These are phyloP conservation scores for Pyrenula massariospora DNA, from an alignment of 495 filamentous ascomycete genomes.

Conservation along the genomic window DNA sequence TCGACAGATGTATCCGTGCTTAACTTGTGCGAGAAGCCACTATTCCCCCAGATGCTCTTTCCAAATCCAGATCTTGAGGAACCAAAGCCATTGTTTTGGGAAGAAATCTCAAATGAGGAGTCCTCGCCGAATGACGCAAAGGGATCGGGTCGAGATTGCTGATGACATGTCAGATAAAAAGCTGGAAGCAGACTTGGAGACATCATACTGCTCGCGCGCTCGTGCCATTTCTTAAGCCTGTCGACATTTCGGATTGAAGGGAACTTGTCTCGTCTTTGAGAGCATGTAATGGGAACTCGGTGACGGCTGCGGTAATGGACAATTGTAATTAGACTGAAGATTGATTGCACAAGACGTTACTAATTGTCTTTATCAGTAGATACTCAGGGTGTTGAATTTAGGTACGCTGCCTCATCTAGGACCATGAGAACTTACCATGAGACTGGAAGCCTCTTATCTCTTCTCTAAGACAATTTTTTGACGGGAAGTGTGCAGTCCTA, in stretches of 20 bases:
- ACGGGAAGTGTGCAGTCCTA: no score
- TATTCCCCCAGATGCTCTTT: constrained; percentile 50
- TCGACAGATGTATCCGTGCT: constrained; percentile 15
- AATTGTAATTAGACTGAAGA: no score
- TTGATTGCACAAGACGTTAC: no score
- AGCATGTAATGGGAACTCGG: constrained; percentile 2
- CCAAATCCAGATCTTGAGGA: constrained; percentile 39
- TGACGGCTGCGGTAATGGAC: no score
- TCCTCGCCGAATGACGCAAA: constrained; percentile 22
- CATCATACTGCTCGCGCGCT: background rate
- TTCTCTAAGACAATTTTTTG: no score
- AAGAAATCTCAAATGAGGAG: constrained; percentile 16
- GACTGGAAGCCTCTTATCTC: no score
- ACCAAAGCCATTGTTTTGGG: constrained; percentile 30
- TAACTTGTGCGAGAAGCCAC: constrained; percentile 37
- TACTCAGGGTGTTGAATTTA: no score
- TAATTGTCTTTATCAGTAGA: no score
- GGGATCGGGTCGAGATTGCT: background rate
- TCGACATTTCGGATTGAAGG: background rate
- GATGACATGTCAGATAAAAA: background rate
- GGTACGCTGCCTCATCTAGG: no score
- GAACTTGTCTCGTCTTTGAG: background rate
- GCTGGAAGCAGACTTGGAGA: background rate
- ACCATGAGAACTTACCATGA: no score
- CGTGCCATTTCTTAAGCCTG: background rate